phyloP scores from a whole-genome alignment of 371 early-diverging fungal genomes.

The Gilbertella persicaria region DNA sequence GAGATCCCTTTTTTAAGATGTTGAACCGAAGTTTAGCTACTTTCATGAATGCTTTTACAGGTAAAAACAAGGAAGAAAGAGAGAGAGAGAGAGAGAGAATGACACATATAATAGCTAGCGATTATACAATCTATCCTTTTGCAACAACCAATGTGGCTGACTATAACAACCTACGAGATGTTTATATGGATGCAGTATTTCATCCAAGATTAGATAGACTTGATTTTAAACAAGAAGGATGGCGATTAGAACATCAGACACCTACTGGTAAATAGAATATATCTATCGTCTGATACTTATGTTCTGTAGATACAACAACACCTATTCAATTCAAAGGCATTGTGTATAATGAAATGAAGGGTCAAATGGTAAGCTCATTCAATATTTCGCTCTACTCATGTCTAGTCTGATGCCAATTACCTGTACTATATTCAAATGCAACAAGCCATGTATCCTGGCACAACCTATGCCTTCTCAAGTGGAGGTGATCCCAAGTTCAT shows the following conservation, averaged over 20 bases:
- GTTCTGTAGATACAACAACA: slow-evolving; percentile 42
- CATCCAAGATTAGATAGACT: slow-evolving; percentile 74
- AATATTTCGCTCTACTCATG: not conserved
- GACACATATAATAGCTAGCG: slow-evolving; percentile 58
- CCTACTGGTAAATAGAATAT: slow-evolving; percentile 51
- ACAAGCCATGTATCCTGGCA: slow-evolving; percentile 82
- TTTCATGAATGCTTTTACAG: slow-evolving; percentile 97
- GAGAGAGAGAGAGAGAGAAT: not conserved
- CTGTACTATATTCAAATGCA: slow-evolving; percentile 78
- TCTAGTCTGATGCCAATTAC: slow-evolving; percentile 71
- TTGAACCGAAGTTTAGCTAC: slow-evolving; percentile 93
- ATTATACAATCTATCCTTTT: slow-evolving; percentile 93
- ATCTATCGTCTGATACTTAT: not conserved
- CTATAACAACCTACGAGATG: slow-evolving; percentile 82
- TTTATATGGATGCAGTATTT: slow-evolving; percentile 95
- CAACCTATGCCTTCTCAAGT: slow-evolving; percentile 80
- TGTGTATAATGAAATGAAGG: slow-evolving; percentile 98
- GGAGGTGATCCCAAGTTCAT: slow-evolving; percentile 94
- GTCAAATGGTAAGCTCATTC: slow-evolving; percentile 63
- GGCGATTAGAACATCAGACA: slow-evolving; percentile 88
- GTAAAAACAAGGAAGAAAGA: slow-evolving; percentile 25
- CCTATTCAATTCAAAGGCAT: slow-evolving; percentile 86
- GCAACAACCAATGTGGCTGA: slow-evolving; percentile 88
- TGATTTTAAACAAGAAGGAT: slow-evolving; percentile 94
- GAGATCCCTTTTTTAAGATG: slow-evolving; percentile 99